Evolutionary conservation across 805 yeast species (phyloP).

Genomic region (Wilhelminamyces savonicus): DNA sequence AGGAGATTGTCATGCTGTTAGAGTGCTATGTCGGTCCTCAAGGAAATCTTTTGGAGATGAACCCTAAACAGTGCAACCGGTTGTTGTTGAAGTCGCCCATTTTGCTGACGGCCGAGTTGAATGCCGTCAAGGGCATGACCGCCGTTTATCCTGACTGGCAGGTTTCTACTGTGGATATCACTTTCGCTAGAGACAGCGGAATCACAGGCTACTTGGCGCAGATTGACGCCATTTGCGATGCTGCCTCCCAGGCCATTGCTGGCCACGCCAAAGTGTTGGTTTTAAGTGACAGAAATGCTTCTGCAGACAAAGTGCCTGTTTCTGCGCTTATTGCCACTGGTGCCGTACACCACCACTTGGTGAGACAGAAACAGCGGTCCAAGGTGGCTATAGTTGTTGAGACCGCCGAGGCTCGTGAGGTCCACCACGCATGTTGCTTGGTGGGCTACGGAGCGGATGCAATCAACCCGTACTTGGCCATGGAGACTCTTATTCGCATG

Average conservation of each 20-base stretch:
- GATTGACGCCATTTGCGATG: conserved; percentile 79
- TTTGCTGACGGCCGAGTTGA: conserved; percentile 63
- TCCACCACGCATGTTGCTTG: conserved; percentile 90
- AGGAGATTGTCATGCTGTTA: conserved; percentile 92
- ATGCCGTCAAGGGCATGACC: conserved; percentile 66
- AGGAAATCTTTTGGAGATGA: conserved; percentile 90
- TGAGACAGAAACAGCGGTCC: conserved; percentile 92
- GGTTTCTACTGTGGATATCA: conserved; percentile 75
- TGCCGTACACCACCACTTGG: conserved; percentile 95
- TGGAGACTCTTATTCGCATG: conserved; percentile 83
- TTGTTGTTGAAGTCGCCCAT: conserved; percentile 79
- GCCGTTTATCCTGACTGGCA: conserved; percentile 84
- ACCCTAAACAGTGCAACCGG: conserved; percentile 86
- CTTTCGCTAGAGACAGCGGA: conserved; percentile 80
- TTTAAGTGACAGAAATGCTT: conserved; percentile 63
- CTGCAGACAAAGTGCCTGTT: conserved; percentile 64
- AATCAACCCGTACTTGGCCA: conserved; percentile 86
- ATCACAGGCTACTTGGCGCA: conserved; percentile 79
- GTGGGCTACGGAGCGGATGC: conserved; percentile 98
- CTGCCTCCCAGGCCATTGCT: conserved; percentile 80
- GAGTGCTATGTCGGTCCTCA: conserved; percentile 99
- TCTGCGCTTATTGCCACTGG: conserved; percentile 91
- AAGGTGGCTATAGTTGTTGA: conserved; percentile 88
- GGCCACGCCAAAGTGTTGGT: conserved; percentile 68
- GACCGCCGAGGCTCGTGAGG: conserved; percentile 96